These are phyloP conservation scores for Ochetophila trinervis DNA, from an alignment of 306 rosid species.

Conservation along the genomic window DNA sequence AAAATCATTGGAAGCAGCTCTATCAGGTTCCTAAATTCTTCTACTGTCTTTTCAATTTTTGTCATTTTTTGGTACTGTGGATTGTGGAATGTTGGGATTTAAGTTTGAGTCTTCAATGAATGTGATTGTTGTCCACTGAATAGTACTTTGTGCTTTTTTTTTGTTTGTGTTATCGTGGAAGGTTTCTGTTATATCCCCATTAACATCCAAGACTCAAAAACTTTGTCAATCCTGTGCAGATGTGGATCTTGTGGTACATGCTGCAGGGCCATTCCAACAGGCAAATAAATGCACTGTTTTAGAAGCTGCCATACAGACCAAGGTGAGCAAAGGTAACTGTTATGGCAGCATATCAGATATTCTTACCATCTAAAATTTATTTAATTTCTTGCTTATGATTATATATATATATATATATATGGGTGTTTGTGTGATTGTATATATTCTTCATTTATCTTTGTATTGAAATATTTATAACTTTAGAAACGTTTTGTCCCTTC, in stretches of 20 bases:
- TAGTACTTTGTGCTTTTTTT: too few relatives aligned
- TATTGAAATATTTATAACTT: background rate
- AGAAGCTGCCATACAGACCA: slow-evolving; percentile 84
- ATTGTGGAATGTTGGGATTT: background rate
- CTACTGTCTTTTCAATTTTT: background rate
- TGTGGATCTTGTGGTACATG: slow-evolving; percentile 87
- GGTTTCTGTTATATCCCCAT: too few relatives aligned
- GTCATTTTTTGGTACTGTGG: background rate
- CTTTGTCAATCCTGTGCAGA: slow-evolving; percentile 40
- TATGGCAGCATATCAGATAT: background rate
- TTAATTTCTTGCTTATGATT: background rate
- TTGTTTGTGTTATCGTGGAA: too few relatives aligned
- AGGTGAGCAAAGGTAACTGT: slow-evolving; percentile 45
- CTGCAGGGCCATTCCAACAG: slow-evolving; percentile 97
- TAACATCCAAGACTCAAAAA: slow-evolving; percentile 3
- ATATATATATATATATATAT: too few relatives aligned
- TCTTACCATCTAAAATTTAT: slow-evolving; percentile 11
- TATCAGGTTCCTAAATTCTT: slow-evolving; percentile 42
- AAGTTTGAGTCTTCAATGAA: too few relatives aligned
- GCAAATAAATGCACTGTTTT: slow-evolving; percentile 66
- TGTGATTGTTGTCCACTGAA: too few relatives aligned
- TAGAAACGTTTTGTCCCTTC: slow-evolving; percentile 15
- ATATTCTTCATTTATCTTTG: background rate
- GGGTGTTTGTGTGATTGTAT: background rate
- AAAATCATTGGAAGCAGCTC: slow-evolving; percentile 54